Evolutionary conservation across 2,329 filamentous ascomycete species (phyloP), one percentile per base, ranked within the genome.

Genomic region (Fusarium domesticum): DNA sequence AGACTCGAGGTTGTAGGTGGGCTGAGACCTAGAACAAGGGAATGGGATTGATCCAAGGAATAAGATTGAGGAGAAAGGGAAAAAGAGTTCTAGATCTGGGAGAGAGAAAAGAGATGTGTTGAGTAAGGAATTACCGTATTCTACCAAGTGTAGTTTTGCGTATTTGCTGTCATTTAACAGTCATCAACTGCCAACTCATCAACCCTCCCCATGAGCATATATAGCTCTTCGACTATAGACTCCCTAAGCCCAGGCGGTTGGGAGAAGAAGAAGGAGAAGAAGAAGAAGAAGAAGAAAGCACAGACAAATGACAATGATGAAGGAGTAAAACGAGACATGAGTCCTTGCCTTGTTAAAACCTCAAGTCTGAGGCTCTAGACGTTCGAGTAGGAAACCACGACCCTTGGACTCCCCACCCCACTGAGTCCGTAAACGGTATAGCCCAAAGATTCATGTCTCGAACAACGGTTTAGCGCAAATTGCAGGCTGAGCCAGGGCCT

Each of bases 401-500:
- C 6, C 10, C 20, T 10, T 10, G 20, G 10, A 6, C 20, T 6
- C 20, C 10, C 20, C 20, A 41, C 32, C 31, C 33, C 11, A 32
- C 15, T 32, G 14, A 35, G 18, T 36, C 48, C 17, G 44, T 47
- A 23, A 23, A 23, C 10, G 20, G 20, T 23, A 23, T 23, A 23
- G 35, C 39, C 16, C 36, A 10, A 3, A 6, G 51, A 55, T 54
- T 54, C 51, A 55, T 11, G 6, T n/a, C 18, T 2, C 51, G 39
- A 7, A 35, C 18, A 50, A 33, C 7, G 23, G 48, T 16, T 40
- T 55, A 48, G 51, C 45, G 38, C 25, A 34, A n/a, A 48, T 54
- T 52, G 42, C 48, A 52, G 35, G 45, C 15, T 18, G n/a, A 33
- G 17, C 15, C 33, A 25, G 32, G 17, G 23, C 28, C 18, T 52